A percentile compares a stretch with the other conserved stretches of the same genome.
These are phyloP conservation scores for Knoxdaviesia capensis DNA, from an alignment of 2,329 filamentous ascomycete genomes.

Conservation along the genomic window DNA sequence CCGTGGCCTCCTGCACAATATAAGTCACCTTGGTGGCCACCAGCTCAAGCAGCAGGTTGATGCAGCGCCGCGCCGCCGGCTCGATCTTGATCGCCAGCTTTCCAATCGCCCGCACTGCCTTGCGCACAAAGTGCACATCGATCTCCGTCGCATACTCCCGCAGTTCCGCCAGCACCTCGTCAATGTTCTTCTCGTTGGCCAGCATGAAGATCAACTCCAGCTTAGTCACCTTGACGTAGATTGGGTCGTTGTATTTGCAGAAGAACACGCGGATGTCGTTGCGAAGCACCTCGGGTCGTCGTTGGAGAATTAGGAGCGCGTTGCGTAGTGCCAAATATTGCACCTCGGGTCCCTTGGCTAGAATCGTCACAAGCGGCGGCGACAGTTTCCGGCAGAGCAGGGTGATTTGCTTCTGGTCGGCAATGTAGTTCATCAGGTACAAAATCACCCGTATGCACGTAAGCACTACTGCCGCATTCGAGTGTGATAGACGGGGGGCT, in stretches of 20 bases:
- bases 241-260: slow-evolving; percentile 99
- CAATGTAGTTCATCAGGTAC: slow-evolving; percentile 97
- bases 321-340: slow-evolving; percentile 92
- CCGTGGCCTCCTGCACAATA: slow-evolving; percentile 95
- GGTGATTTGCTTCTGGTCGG: slow-evolving; percentile 73
- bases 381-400: slow-evolving; percentile 82
- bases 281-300: slow-evolving; percentile 76
- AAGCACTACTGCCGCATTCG: slow-evolving; percentile 87
- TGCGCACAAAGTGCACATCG: slow-evolving; percentile 95
- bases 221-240: slow-evolving; percentile 98
- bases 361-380: slow-evolving; percentile 78
- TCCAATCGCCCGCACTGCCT: slow-evolving; percentile 90
- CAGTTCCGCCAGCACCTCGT: slow-evolving; percentile 81
- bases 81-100: slow-evolving; percentile 99
- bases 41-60: slow-evolving; percentile 77
- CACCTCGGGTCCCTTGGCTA: slow-evolving; percentile 95
- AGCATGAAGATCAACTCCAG: slow-evolving; percentile 98
- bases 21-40: slow-evolving; percentile 98
- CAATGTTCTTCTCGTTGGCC: slow-evolving; percentile 85
- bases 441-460: slow-evolving; percentile 93
- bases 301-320: slow-evolving; percentile 79
- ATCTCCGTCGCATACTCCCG: slow-evolving; percentile 97
- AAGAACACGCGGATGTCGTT: slow-evolving; percentile 99
- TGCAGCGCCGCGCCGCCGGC: slow-evolving; percentile 74
- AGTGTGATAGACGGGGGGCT: slow-evolving; percentile 85